Percentiles rank a stretch among this genome's conserved stretches.
phyloP scores from a whole-genome alignment of 1,284 basidiomycete genomes.

The Leccinum angustisporum region DNA sequence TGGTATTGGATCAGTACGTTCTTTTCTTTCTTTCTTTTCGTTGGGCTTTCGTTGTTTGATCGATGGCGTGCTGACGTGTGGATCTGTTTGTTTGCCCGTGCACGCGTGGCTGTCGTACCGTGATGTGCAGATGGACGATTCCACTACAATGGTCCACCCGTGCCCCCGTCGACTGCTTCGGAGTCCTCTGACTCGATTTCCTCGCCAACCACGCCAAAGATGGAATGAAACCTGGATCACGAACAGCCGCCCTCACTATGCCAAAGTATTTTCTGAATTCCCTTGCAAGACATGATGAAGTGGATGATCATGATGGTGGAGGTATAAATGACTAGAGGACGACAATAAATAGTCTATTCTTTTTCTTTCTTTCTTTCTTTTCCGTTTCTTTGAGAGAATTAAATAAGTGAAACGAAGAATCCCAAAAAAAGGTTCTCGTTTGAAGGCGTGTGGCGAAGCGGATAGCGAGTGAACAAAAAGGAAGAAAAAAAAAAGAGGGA shows the following conservation, averaged over 20 bases:
- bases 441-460: not conserved
- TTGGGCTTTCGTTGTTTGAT: not conserved
- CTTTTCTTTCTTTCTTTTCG: no score
- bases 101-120: not conserved
- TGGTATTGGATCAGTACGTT: slow-evolving; percentile 59
- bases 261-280: not conserved
- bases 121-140: slow-evolving; percentile 38
- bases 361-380: not conserved
- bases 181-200: not conserved
- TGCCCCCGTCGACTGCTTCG: slow-evolving; percentile 10
- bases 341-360: not conserved
- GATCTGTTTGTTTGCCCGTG: not conserved
- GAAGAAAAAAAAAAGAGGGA: not conserved
- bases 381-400: not conserved
- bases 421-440: not conserved
- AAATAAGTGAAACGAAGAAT: not conserved
- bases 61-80: not conserved
- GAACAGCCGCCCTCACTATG: not conserved
- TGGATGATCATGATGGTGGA: not conserved
- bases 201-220: slow-evolving; percentile 3
- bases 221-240: slow-evolving; percentile 8
- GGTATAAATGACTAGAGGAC: not conserved
- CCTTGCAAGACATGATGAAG: not conserved
- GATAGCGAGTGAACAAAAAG: slow-evolving; percentile 5
- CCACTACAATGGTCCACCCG: slow-evolving; percentile 43